Evolutionary conservation across 495 filamentous ascomycete species (phyloP), one percentile per base, ranked within the genome.

Genomic region (Astrothelium subdiscretum): DNA sequence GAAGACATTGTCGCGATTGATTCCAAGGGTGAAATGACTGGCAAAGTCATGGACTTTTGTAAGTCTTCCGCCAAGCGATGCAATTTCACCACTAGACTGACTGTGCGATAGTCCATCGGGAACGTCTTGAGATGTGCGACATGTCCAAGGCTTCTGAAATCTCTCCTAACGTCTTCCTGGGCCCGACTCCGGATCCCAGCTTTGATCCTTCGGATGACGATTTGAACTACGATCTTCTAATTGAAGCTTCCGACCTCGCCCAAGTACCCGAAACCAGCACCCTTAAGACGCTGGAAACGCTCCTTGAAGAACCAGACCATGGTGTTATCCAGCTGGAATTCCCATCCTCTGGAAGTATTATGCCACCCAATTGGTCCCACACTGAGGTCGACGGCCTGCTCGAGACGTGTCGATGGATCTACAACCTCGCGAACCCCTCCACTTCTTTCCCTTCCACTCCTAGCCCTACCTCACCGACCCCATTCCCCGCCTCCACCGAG

Each of bases 61-160:
- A 71, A 75, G 83, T 77, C 20, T 18, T 54, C 44, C 62, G 24
- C 38, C n/a, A 8, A 11, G 11, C 24, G 22, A 31, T 11, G 1
- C 20, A 40, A 29, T 52, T 31, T 31, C 27, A 10, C 42, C 4
- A 18, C 24, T 18, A 5, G 5, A 40, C 35, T 59, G 22, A 15
- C 44, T 29, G 24, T 59, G 13, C 42, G 8, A 60, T 24, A 86
- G 85, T 88, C 72, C 86, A 94, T 67, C 88, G 87, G 75, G 94
- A 98, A 73, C 83, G 92, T 58, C 66, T 83, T 44, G 94, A 98
- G 71, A 98, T 98, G 94, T 89, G 85, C 72, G 79, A 80, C 61
- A 96, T 98, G 92, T 91, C 92, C 2, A 83, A 82, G 63, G 87
- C 91, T 12, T 89, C 91, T 2, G 90, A 96, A 72, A 92, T 97